Conservation (phyloP, 352 stramenopile species). For the Phytophthora rubi region DNA sequence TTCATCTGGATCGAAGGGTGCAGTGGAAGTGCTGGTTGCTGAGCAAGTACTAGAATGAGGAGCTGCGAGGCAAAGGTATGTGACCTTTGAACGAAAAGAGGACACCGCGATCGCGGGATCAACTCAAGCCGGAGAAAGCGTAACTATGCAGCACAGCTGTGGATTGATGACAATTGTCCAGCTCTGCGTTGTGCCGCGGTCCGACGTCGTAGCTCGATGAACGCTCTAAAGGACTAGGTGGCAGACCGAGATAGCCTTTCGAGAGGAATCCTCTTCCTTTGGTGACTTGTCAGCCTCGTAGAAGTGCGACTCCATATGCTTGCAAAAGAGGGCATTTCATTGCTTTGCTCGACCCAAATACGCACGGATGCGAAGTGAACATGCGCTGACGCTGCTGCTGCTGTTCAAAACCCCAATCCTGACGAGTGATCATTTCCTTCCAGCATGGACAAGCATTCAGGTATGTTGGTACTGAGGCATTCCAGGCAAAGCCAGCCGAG, state of each 20-base stretch:
- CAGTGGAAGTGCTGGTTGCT: not conserved
- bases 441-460: slow-evolving; percentile 2
- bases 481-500: not conserved
- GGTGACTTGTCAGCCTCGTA: slow-evolving; percentile 5
- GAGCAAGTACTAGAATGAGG: slow-evolving; percentile 20
- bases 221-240: not conserved
- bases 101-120: not conserved
- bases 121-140: not conserved
- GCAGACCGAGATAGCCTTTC: slow-evolving; percentile 6
- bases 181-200: not conserved
- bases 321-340: not conserved
- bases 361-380: not conserved
- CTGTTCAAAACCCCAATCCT: slow-evolving; percentile 14
- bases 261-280: slow-evolving; percentile 4
- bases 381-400: slow-evolving; percentile 15
- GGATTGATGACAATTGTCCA: not conserved
- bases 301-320: slow-evolving; percentile 15
- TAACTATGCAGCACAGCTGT: slow-evolving; percentile 24
- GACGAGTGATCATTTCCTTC: slow-evolving; percentile 22
- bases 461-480: not conserved
- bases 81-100: not conserved
- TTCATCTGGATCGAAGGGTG: slow-evolving; percentile 26
- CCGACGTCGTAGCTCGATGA: slow-evolving; percentile 3
- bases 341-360: too few species aligned
- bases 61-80: slow-evolving; percentile 12